phyloP scores from a whole-genome alignment of 768 basidiomycete genomes.

The Lyophyllum decastes region DNA sequence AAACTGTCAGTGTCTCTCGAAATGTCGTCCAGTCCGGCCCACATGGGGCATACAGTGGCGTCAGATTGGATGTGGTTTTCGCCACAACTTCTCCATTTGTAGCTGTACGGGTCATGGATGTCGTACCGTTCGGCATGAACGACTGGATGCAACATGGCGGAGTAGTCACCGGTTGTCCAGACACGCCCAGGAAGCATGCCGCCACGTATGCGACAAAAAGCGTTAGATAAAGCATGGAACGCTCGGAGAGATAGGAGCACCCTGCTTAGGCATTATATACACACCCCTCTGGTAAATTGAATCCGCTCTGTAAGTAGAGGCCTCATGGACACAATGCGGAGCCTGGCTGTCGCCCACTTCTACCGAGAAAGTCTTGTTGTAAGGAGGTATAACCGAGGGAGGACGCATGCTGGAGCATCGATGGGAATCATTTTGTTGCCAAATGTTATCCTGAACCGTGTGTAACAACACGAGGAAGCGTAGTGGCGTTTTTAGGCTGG shows the following conservation, averaged over 20 bases:
- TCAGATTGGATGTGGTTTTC: slow-evolving; percentile 14
- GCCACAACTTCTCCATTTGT: slow-evolving; percentile 11
- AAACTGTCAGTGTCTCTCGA: slow-evolving; percentile 21
- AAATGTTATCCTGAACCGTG: not conserved
- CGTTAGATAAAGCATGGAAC: not conserved
- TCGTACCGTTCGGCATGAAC: slow-evolving; percentile 16
- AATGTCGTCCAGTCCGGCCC: slow-evolving; percentile 21
- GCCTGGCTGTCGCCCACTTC: not conserved
- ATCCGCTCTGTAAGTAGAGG: not conserved
- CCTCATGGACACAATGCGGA: not conserved
- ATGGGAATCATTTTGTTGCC: not conserved
- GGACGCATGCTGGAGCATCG: not conserved
- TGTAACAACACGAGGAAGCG: not conserved
- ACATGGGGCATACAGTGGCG: slow-evolving; percentile 23
- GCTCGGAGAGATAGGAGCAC: not conserved
- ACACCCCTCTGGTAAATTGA: not conserved
- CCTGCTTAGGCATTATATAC: not conserved
- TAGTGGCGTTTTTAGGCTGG: not conserved
- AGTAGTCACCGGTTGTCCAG: not conserved
- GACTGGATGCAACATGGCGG: slow-evolving; percentile 10
- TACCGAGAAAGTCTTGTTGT: not conserved
- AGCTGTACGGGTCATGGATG: slow-evolving; percentile 10
- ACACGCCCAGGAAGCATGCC: not conserved
- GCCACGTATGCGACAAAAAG: not conserved
- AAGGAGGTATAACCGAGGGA: not conserved